Conservation (phyloP, 2,329 filamentous ascomycete genomes). For the Hymenoscyphus fraxineus region DNA sequence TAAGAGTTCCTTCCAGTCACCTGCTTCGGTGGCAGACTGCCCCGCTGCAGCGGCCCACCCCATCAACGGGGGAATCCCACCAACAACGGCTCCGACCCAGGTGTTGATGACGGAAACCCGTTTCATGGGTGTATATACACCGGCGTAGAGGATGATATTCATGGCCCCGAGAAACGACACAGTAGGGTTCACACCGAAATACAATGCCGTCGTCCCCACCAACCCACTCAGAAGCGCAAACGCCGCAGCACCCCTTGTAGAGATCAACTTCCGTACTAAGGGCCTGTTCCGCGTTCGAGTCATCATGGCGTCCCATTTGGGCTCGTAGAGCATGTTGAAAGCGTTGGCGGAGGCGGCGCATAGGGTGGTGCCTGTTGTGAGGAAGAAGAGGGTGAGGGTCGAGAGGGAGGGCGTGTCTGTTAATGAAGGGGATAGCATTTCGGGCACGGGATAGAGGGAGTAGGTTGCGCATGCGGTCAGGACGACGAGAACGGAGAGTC, state of each 20-base stretch:
- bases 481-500: conserved; percentile 85
- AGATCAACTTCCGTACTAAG: conserved; percentile 76
- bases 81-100: conserved; percentile 90
- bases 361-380: conserved; percentile 83
- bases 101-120: conserved; percentile 83
- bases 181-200: conserved; percentile 90
- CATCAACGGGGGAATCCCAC: conserved; percentile 93
- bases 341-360: conserved; percentile 91
- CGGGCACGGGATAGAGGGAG: conserved; percentile 86
- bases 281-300: conserved; percentile 86
- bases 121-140: conserved; percentile 90
- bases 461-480: conserved; percentile 89
- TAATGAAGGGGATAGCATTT: conserved; percentile 67
- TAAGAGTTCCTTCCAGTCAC: conserved; percentile 74
- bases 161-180: conserved; percentile 78
- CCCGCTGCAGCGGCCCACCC: conserved; percentile 95
- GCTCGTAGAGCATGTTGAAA: conserved; percentile 96
- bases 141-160: conserved; percentile 88
- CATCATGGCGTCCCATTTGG: conserved; percentile 87
- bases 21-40: conserved; percentile 72
- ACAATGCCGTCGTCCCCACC: conserved; percentile 68
- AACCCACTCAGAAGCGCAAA: conserved; percentile 75
- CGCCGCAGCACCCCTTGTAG: conserved; percentile 63
- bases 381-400: conserved; percentile 85
- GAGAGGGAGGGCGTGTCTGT: conserved; percentile 75